These are phyloP conservation scores for Aspergillus brasiliensis DNA, from an alignment of 2,329 filamentous ascomycete genomes.

Conservation along the genomic window DNA sequence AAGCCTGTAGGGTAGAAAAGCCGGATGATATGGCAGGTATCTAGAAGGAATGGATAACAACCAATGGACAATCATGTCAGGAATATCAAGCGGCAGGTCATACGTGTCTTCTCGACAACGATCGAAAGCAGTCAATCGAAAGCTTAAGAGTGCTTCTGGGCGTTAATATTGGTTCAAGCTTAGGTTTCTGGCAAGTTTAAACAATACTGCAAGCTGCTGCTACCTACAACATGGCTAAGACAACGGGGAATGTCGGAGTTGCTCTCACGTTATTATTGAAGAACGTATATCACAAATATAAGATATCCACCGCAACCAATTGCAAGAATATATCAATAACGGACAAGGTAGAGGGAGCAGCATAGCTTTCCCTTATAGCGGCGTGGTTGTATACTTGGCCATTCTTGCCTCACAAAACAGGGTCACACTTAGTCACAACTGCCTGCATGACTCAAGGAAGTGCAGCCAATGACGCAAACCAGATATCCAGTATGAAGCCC, in stretches of 20 bases:
- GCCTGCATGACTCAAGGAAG: neutral
- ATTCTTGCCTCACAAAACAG: neutral
- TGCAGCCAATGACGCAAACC: neutral
- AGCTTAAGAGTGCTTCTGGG: neutral
- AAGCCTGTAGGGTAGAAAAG: neutral
- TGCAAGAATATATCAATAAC: too few species aligned
- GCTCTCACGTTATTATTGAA: too few species aligned
- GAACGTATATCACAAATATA: too few species aligned
- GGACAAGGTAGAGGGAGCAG: neutral
- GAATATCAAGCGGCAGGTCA: neutral
- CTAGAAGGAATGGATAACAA: neutral
- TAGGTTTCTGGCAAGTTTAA: too few species aligned
- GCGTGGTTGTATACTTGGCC: neutral
- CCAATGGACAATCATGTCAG: neutral
- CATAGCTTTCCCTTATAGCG: neutral
- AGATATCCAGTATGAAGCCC: neutral
- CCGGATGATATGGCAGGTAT: neutral
- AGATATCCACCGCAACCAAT: too few species aligned
- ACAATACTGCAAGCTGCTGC: too few species aligned
- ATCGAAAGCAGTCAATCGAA: neutral
- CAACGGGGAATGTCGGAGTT: too few species aligned
- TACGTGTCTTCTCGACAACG: neutral
- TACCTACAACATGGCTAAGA: too few species aligned
- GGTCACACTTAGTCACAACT: neutral
- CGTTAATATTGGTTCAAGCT: too few species aligned